A percentile compares a stretch with the other conserved stretches of the same genome.
Conservation (phyloP, 371 early-diverging fungal genomes). For the Phascolomyces articulosus region DNA sequence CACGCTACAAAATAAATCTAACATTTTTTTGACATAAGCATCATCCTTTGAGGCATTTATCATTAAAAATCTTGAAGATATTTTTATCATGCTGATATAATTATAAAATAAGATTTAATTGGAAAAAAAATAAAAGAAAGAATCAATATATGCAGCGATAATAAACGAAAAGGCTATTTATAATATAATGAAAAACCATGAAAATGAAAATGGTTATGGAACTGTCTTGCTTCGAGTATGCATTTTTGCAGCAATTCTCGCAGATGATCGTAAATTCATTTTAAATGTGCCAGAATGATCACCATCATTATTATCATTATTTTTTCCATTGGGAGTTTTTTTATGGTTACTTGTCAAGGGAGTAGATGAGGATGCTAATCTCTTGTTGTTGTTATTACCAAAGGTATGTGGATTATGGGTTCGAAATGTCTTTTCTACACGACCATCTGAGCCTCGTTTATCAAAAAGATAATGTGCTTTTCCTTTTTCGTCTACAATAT, state of each 20-base stretch:
- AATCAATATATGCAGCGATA: too few species aligned
- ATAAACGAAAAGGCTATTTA: not conserved
- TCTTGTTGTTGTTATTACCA: not conserved
- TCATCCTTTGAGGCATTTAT: too few species aligned
- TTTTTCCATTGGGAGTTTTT: not conserved
- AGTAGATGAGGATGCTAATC: not conserved
- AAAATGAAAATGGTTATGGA: not conserved
- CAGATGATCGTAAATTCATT: not conserved
- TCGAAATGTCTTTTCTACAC: conserved; percentile 74
- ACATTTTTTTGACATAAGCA: too few species aligned
- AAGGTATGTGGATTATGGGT: conserved; percentile 60
- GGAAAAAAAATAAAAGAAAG: too few species aligned
- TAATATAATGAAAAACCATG: not conserved
- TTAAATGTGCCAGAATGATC: conserved; percentile 1
- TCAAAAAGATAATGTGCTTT: conserved; percentile 86
- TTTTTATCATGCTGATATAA: too few species aligned
- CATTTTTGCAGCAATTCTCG: conserved; percentile 1
- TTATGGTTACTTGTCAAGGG: not conserved
- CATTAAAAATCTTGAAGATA: too few species aligned
- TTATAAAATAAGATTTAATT: too few species aligned
- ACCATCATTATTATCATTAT: not conserved
- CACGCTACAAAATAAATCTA: too few species aligned
- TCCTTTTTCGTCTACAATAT: conserved; percentile 82
- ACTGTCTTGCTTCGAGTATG: not conserved
- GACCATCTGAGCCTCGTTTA: conserved; percentile 76